These are phyloP conservation scores for Colletotrichum somersetense DNA, from an alignment of 2,329 filamentous ascomycete genomes.

Conservation along the genomic window DNA sequence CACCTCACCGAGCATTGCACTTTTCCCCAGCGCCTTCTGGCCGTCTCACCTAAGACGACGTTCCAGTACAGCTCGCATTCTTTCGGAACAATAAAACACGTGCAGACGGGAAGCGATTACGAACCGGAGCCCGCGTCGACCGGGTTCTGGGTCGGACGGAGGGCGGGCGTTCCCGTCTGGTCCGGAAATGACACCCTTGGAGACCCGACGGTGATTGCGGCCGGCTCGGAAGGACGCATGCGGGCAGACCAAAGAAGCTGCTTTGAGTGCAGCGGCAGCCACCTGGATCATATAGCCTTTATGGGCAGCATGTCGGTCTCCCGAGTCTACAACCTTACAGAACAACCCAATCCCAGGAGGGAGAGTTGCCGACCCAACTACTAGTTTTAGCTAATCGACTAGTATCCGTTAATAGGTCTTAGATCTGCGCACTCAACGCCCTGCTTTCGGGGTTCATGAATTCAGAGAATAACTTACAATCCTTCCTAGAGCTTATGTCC, in stretches of 20 bases:
- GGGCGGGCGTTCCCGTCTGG: background rate
- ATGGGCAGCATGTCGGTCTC: too few species aligned
- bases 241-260: background rate
- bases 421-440: background rate
- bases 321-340: background rate
- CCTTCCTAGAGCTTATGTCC: background rate
- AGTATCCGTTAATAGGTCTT: background rate
- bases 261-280: background rate
- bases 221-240: background rate
- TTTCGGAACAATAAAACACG: background rate
- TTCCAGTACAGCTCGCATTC: background rate
- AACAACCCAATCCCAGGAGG: too few species aligned
- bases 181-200: background rate
- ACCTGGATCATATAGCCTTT: background rate
- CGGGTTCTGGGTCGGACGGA: conserved; percentile 13
- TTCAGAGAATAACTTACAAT: background rate
- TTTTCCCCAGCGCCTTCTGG: background rate
- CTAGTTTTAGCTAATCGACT: background rate
- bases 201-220: background rate
- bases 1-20: background rate
- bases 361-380: too few species aligned
- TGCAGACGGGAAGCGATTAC: conserved; percentile 8
- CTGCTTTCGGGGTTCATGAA: background rate
- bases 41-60: background rate
- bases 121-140: conserved; percentile 5